phyloP scores from a whole-genome alignment of 2,329 filamentous ascomycete genomes.

The Elsinoe arachidis region DNA sequence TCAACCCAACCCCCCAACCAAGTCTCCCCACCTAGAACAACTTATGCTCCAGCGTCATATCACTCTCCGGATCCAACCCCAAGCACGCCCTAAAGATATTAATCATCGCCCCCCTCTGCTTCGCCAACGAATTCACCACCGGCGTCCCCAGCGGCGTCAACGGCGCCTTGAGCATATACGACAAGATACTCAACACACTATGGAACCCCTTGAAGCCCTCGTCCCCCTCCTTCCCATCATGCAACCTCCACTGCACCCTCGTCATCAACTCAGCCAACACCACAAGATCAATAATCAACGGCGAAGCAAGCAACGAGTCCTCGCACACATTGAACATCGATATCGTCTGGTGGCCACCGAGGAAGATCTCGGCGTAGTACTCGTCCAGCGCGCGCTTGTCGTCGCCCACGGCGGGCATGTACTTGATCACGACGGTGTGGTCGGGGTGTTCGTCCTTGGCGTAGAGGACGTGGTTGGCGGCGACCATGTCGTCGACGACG shows the following conservation, averaged over 20 bases:
- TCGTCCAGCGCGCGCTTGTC: constrained; percentile 98
- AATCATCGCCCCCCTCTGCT: constrained; percentile 87
- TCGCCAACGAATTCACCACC: constrained; percentile 88
- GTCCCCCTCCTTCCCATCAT: constrained; percentile 40
- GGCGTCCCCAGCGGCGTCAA: constrained; percentile 90
- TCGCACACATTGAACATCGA: constrained; percentile 98
- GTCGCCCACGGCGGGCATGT: constrained; percentile 97
- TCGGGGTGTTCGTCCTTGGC: constrained; percentile 88
- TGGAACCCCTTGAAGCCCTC: constrained; percentile 85
- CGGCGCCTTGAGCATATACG: constrained; percentile 97
- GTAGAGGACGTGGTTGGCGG: constrained; percentile 87
- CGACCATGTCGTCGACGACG: constrained; percentile 99
- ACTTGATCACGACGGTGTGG: constrained; percentile 99
- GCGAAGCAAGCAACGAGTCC: constrained; percentile 90
- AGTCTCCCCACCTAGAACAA: constrained; percentile 48
- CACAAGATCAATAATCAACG: constrained; percentile 93
- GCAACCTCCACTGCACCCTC: constrained; percentile 77
- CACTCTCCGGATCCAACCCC: constrained; percentile 90
- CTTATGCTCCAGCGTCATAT: constrained; percentile 99
- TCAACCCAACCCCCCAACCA: not conserved
- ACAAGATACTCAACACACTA: constrained; percentile 90
- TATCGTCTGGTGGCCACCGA: constrained; percentile 97
- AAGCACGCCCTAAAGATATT: constrained; percentile 99
- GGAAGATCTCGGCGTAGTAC: constrained; percentile 99
- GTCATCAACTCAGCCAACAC: constrained; percentile 97